Evolutionary conservation across 352 stramenopile species (phyloP).

Genomic region (Globisporangium uncinulatum): DNA sequence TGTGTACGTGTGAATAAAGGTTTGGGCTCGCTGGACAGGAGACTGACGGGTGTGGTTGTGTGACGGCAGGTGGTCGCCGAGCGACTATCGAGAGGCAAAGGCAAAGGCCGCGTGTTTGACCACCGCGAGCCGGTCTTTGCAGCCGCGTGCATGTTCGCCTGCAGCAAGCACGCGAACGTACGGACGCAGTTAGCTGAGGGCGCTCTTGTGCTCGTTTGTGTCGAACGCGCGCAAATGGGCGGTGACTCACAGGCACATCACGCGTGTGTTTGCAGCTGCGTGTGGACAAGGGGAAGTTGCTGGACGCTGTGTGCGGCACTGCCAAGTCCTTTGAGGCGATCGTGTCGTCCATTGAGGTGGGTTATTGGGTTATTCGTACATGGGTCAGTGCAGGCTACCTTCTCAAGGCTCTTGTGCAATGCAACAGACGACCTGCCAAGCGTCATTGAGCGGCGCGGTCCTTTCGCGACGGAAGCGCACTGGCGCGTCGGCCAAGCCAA

Average conservation of each 20-base stretch:
- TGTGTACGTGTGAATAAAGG: background rate
- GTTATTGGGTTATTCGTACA: background rate
- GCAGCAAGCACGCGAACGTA: constrained; percentile 57
- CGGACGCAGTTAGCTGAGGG: background rate
- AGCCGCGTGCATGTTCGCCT: constrained; percentile 61
- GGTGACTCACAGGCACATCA: background rate
- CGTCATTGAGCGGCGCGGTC: constrained; percentile 33
- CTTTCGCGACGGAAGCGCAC: constrained; percentile 28
- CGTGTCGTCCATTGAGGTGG: constrained; percentile 60
- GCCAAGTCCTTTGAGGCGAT: constrained; percentile 57
- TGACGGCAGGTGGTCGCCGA: constrained; percentile 20
- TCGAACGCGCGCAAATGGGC: too few relatives aligned
- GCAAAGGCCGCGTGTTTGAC: constrained; percentile 26
- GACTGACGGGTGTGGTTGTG: background rate
- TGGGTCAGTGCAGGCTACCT: too few relatives aligned
- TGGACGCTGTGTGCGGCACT: constrained; percentile 56
- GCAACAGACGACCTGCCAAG: constrained; percentile 30
- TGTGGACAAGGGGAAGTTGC: constrained; percentile 49
- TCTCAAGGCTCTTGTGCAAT: background rate
- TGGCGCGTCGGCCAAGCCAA: background rate
- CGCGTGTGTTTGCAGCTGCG: constrained; percentile 28
- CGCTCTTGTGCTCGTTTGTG: background rate
- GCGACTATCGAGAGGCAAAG: constrained; percentile 16
- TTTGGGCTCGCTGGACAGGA: background rate
- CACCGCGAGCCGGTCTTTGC: constrained; percentile 44